Evolutionary conservation across 495 filamentous ascomycete species (phyloP).

Genomic region (Hypoxylon perforatum): DNA sequence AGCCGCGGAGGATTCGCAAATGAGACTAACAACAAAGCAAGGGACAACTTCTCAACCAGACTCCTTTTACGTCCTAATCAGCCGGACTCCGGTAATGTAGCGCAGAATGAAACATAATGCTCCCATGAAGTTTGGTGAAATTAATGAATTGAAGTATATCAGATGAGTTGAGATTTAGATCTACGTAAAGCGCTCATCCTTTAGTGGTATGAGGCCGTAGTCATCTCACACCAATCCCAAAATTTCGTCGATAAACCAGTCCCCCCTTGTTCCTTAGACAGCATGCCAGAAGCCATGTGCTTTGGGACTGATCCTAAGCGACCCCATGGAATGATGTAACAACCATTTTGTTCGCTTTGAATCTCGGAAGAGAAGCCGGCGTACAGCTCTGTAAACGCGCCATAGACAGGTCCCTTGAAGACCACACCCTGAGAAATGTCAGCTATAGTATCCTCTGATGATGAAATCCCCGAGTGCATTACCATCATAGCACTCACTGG

Average conservation of each 20-base stretch:
- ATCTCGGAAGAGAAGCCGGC: conserved; percentile 51
- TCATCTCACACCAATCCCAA: conserved; percentile 32
- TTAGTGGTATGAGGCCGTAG: background rate
- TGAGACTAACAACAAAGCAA: no score
- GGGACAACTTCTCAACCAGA: no score
- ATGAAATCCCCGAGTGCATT: conserved; percentile 2
- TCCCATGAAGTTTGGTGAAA: no score
- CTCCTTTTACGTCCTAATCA: no score
- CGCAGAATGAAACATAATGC: no score
- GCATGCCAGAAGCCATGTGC: conserved; percentile 7
- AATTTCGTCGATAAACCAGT: conserved; percentile 15
- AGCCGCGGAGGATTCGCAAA: no score
- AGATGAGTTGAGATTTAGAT: no score
- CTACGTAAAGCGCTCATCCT: no score
- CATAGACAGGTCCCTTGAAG: conserved; percentile 38
- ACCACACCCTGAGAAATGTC: background rate
- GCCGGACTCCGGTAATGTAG: no score
- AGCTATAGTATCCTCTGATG: conserved; percentile 1
- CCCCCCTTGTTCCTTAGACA: conserved; percentile 6
- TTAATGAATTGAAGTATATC: no score
- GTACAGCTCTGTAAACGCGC: conserved; percentile 57
- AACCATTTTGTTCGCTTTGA: conserved; percentile 13
- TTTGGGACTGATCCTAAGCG: conserved; percentile 10
- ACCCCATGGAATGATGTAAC: conserved; percentile 25
- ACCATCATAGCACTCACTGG: conserved; percentile 26